phyloP scores from a whole-genome alignment of 1,284 basidiomycete species.

The Irpex sp. region DNA sequence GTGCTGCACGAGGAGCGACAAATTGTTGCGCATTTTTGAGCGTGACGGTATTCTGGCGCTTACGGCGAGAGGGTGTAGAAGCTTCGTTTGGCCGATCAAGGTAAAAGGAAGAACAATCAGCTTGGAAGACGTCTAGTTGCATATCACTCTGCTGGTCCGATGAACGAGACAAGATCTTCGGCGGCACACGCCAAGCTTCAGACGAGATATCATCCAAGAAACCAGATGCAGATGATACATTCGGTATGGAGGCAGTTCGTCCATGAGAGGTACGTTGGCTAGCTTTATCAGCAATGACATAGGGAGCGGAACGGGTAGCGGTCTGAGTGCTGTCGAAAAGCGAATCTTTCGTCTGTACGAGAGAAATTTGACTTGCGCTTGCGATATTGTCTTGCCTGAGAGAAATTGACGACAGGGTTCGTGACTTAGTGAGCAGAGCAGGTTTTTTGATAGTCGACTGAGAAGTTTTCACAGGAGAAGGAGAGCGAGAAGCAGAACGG shows the following conservation, averaged over 20 bases:
- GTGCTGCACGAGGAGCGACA: neutral
- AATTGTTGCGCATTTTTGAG: slow-evolving; percentile 3
- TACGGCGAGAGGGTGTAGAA: slow-evolving; percentile 26
- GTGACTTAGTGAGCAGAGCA: slow-evolving; percentile 23
- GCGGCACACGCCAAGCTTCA: slow-evolving; percentile 27
- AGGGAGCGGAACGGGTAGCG: neutral
- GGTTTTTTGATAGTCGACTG: slow-evolving; percentile 14
- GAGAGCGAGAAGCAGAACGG: slow-evolving; percentile 34
- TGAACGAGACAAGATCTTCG: slow-evolving; percentile 21
- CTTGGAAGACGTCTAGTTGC: slow-evolving; percentile 16
- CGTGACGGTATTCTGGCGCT: slow-evolving; percentile 14
- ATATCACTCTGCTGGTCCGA: slow-evolving; percentile 14
- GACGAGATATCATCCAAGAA: slow-evolving; percentile 17
- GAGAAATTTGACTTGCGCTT: neutral
- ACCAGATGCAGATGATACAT: slow-evolving; percentile 10
- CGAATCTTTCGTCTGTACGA: neutral
- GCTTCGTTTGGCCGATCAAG: slow-evolving; percentile 23
- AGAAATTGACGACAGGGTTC: slow-evolving; percentile 29
- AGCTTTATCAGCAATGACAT: neutral
- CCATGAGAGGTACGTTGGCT: slow-evolving; percentile 14
- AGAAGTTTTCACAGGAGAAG: slow-evolving; percentile 31
- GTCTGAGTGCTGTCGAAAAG: slow-evolving; percentile 3
- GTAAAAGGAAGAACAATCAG: slow-evolving; percentile 25
- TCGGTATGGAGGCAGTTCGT: slow-evolving; percentile 24
- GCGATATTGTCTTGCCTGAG: neutral